Evolutionary conservation across 1,139 yeast species (phyloP), one percentile per base, ranked within the genome.

Genomic region (Sporopachydermia cereana): DNA sequence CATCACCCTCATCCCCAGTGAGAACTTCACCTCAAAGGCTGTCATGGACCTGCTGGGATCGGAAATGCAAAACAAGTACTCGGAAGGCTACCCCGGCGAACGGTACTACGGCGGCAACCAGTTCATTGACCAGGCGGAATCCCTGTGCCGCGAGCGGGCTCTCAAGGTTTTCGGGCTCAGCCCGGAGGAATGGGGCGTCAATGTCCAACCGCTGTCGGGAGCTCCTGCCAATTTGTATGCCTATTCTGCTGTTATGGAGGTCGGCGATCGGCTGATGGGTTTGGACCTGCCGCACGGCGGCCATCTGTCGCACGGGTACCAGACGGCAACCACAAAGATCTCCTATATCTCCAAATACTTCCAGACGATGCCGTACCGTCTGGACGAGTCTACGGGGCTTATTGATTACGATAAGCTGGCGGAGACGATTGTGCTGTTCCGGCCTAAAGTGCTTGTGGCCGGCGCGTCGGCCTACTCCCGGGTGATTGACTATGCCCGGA

Each of bases 11-110:
- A 89, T 89, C 62, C 95, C 97, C 36, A 83, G 95, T 29, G 97
- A 89, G 66, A 89, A 89, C 67, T 86, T 88, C 69, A 89, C 97
- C 47, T 85, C 96, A 44, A 82, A 79, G 62, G 88, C 96, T 21
- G 97, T 89, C 24, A 84, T 89, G 80, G 95, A 89, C 59, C 75
- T 89, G 44, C 75, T 89, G 58, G 96, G 97, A 48, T 83, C 96
- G 18, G 95, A 86, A 66, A 86, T 89, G 95, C 93, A 86, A 67
- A 89, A 89, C 76, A 89, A 89, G 72, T 89, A 89, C 68, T 86
- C 96, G n/a, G 97, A 89, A 69, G 96, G 96, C 49, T 89, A 89
- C 67, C 97, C 97, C 44, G 96, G 96, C 51, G 96, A 88, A 58
- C 79, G 97, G 64, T 89, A 89, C 69, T 89, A 89, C 59, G 97